Conservation (phyloP, 768 basidiomycete genomes). For the Lactifluus subvellereus region DNA sequence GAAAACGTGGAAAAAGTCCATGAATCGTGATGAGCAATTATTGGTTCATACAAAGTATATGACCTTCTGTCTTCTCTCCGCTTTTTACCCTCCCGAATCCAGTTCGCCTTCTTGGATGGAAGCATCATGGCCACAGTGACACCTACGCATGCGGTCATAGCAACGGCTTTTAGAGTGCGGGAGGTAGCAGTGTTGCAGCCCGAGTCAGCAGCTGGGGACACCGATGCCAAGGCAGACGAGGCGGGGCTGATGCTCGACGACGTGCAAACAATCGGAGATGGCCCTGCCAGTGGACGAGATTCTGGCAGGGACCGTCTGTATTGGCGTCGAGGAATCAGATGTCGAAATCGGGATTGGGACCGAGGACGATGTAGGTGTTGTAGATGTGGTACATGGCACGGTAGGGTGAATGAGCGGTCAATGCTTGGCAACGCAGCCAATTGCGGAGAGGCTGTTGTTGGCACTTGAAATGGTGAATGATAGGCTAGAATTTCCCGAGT, state of each 20-base stretch:
- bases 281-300: too few species aligned
- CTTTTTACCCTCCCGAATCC: too few species aligned
- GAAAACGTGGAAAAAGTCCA: not conserved
- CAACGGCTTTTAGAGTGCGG: not conserved
- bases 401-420: not conserved
- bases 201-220: not conserved
- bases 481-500: conserved; percentile 21
- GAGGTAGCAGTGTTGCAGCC: not conserved
- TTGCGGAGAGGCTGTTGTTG: not conserved
- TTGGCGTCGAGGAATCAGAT: too few species aligned
- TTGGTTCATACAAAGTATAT: not conserved
- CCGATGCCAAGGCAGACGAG: not conserved
- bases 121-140: not conserved
- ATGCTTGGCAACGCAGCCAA: not conserved
- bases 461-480: conserved; percentile 14
- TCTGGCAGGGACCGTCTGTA: not conserved
- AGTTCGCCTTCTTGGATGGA: too few species aligned
- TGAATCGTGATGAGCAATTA: not conserved
- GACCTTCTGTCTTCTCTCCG: not conserved
- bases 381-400: not conserved
- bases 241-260: not conserved
- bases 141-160: not conserved
- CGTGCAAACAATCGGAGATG: not conserved
- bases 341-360: not conserved
- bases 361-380: not conserved